Evolutionary conservation across 2,329 filamentous ascomycete genomes (phyloP).

Genomic region (Diaporthe caulivora): DNA sequence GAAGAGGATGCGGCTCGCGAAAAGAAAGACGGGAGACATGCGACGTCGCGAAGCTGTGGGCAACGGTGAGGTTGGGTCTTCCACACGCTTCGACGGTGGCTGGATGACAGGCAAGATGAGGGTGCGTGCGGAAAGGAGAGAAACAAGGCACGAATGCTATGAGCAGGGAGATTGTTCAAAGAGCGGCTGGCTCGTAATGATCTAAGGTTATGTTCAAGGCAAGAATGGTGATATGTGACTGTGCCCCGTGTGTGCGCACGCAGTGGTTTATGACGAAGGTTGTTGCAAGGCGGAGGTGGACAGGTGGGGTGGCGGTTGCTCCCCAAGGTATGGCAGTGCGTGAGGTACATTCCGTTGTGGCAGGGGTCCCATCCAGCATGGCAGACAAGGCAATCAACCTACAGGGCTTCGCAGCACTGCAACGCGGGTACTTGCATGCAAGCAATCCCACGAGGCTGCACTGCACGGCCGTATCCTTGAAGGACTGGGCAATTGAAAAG

Average conservation of each 20-base stretch:
- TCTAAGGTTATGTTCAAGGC: neutral
- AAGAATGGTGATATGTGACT: neutral
- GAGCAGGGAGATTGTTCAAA: neutral
- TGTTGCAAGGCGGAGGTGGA: neutral
- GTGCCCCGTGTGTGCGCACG: neutral
- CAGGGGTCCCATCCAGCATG: neutral
- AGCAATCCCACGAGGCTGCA: neutral
- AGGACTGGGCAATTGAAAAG: neutral
- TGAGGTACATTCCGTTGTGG: neutral
- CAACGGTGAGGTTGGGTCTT: neutral
- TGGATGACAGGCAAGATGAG: neutral
- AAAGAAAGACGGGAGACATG: neutral
- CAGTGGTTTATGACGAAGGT: constrained; percentile 23
- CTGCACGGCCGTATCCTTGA: neutral
- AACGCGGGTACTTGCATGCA: neutral
- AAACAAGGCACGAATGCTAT: neutral
- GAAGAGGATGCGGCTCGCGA: neutral
- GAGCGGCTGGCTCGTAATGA: neutral
- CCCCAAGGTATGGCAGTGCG: no score
- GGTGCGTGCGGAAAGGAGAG: no score
- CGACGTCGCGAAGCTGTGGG: constrained; percentile 8
- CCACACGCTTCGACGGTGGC: neutral
- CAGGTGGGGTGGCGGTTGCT: constrained; percentile 21
- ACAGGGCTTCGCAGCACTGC: neutral
- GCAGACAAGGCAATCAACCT: neutral